Conservation (phyloP, 2,329 filamentous ascomycete species). For the Pyricularia sp. region DNA sequence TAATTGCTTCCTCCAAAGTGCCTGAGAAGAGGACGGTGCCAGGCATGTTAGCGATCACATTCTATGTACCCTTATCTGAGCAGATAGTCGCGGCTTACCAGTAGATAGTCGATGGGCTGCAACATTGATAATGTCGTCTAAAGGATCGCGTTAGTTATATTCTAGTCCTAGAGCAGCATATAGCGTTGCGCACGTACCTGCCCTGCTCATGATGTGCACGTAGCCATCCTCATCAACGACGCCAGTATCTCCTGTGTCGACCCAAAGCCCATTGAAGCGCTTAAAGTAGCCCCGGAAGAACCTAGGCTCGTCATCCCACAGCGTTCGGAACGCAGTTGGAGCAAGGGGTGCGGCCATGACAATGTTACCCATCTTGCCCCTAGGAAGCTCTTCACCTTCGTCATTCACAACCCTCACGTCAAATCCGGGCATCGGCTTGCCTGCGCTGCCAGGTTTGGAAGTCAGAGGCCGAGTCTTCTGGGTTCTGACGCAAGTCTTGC, state of each 20-base stretch:
- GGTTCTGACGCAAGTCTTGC: constrained; percentile 29
- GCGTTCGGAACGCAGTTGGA: constrained; percentile 74
- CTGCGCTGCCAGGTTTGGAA: constrained; percentile 78
- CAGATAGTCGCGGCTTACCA: constrained; percentile 37
- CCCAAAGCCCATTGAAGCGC: constrained; percentile 71
- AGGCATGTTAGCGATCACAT: background rate
- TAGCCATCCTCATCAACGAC: constrained; percentile 70
- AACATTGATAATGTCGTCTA: constrained; percentile 91
- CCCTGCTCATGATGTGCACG: constrained; percentile 53
- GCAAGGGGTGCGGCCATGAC: constrained; percentile 75
- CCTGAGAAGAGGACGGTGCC: constrained; percentile 33
- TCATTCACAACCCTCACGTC: constrained; percentile 82
- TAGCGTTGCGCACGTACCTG: constrained; percentile 28
- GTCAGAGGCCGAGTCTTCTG: constrained; percentile 35
- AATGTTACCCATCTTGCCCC: constrained; percentile 81
- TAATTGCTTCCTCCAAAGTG: constrained; percentile 83
- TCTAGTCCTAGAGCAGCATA: constrained; percentile 39
- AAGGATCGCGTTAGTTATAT: background rate
- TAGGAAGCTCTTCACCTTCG: constrained; percentile 59
- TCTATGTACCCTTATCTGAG: background rate
- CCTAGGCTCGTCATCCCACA: constrained; percentile 78
- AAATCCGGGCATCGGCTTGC: constrained; percentile 86
- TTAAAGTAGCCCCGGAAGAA: constrained; percentile 82
- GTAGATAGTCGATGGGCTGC: constrained; percentile 86
- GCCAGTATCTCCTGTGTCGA: constrained; percentile 88